phyloP scores from a whole-genome alignment of 768 basidiomycete genomes.

The Podaxis sp. region DNA sequence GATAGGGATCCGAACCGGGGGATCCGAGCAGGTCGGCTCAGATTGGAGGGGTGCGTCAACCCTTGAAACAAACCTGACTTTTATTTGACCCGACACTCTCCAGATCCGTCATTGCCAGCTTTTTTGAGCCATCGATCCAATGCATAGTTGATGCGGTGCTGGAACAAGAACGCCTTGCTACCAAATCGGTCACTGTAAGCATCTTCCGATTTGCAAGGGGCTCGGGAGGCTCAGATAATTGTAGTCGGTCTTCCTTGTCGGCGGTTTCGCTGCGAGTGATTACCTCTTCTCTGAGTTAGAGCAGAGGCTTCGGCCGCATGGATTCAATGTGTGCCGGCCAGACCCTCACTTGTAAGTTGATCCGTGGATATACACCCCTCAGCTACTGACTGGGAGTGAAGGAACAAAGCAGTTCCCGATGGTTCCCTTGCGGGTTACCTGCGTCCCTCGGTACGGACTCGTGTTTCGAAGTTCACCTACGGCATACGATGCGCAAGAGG shows the following conservation, averaged over 20 bases:
- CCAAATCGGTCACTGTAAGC: slow-evolving; percentile 20
- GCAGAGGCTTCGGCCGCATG: slow-evolving; percentile 10
- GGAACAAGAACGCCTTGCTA: slow-evolving; percentile 15
- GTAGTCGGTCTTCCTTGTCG: slow-evolving; percentile 25
- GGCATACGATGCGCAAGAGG: slow-evolving; percentile 22
- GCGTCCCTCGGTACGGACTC: slow-evolving; percentile 25
- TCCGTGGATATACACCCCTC: too few species aligned
- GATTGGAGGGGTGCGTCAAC: slow-evolving; percentile 20
- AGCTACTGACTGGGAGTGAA: slow-evolving; percentile 7
- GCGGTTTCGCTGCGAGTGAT: slow-evolving; percentile 26
- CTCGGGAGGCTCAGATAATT: not conserved
- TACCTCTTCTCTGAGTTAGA: slow-evolving; percentile 22
- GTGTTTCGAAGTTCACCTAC: slow-evolving; percentile 28
- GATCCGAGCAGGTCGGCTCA: slow-evolving; percentile 23
- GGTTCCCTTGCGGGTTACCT: slow-evolving; percentile 30
- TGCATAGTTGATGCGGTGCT: slow-evolving; percentile 21
- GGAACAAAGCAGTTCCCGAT: slow-evolving; percentile 33
- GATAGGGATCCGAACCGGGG: slow-evolving; percentile 20
- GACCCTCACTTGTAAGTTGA: slow-evolving; percentile 19
- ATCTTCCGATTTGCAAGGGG: not conserved
- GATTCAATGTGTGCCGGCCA: slow-evolving; percentile 17
- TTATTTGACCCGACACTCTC: too few species aligned
- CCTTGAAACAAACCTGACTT: not conserved
- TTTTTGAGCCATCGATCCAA: slow-evolving; percentile 24
- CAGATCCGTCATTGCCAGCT: slow-evolving; percentile 19